Percentiles rank a stretch among this genome's conserved stretches.
Conservation (phyloP, 352 stramenopile genomes). For the Pythium inflatum region DNA sequence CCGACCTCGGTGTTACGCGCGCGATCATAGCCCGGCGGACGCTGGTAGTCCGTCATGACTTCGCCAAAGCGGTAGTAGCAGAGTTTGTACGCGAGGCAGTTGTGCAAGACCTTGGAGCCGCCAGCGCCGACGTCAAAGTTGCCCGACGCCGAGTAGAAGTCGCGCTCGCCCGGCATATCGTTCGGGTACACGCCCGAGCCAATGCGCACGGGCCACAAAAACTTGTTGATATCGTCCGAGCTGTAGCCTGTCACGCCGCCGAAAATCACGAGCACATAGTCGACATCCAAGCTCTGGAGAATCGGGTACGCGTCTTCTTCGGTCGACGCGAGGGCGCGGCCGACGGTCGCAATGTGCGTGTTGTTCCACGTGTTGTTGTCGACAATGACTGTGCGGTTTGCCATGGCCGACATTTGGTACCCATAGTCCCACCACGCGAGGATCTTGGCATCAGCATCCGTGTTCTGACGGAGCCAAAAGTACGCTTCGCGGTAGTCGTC, state of each 20-base stretch:
- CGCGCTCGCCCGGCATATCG: conserved; percentile 84
- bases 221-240: conserved; percentile 93
- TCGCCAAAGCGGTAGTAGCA: conserved; percentile 94
- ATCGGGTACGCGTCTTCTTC: conserved; percentile 78
- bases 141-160: conserved; percentile 80
- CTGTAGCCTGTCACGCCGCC: conserved; percentile 74
- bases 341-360: conserved; percentile 95
- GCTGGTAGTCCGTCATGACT: conserved; percentile 84
- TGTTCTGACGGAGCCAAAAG: conserved; percentile 80
- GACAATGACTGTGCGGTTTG: conserved; percentile 87
- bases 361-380: conserved; percentile 99
- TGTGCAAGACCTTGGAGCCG: conserved; percentile 77
- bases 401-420: conserved; percentile 81
- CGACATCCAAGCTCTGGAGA: conserved; percentile 71
- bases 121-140: not conserved
- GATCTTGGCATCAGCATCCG: conserved; percentile 64
- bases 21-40: conserved; percentile 83
- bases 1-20: conserved; percentile 88
- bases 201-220: conserved; percentile 94
- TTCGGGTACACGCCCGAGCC: conserved; percentile 85
- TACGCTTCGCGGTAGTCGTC: conserved; percentile 88
- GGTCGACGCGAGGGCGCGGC: conserved; percentile 70
- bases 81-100: conserved; percentile 94
- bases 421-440: conserved; percentile 89
- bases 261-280: conserved; percentile 84